These are phyloP conservation scores for Puccinia coronata DNA, from an alignment of 1,284 basidiomycete genomes.

Conservation along the genomic window DNA sequence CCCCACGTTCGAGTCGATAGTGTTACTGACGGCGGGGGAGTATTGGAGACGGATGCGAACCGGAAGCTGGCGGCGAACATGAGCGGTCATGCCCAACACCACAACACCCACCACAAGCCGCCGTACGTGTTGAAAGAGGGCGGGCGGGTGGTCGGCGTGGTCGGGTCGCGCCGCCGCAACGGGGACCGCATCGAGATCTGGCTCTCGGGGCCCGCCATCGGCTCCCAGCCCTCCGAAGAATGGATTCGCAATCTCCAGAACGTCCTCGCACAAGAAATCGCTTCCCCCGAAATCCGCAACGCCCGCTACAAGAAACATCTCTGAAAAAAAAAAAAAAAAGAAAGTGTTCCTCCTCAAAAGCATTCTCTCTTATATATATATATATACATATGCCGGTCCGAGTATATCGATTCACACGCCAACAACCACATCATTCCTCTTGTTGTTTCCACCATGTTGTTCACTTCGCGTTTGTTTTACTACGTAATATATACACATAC, in stretches of 20 bases:
- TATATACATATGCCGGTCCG: too few species aligned
- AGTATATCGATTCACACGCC: too few species aligned
- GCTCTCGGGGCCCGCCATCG: constrained; percentile 16
- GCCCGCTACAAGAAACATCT: constrained; percentile 43
- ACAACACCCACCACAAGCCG: too few species aligned
- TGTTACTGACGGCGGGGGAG: constrained; percentile 44
- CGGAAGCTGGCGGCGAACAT: neutral
- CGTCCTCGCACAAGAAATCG: constrained; percentile 16
- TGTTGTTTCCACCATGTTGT: too few species aligned
- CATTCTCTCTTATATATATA: too few species aligned
- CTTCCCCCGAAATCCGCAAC: neutral
- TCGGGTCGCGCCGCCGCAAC: constrained; percentile 21
- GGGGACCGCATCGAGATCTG: constrained; percentile 47
- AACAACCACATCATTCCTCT: too few species aligned
- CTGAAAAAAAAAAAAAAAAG: too few species aligned
- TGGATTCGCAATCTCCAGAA: constrained; percentile 35
- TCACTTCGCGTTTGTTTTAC: too few species aligned
- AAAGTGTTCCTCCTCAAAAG: too few species aligned
- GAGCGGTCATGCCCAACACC: neutral
- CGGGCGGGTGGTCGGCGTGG: constrained; percentile 33
- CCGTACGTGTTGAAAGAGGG: neutral
- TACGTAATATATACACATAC: too few species aligned
- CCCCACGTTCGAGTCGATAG: constrained; percentile 39
- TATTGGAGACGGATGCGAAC: constrained; percentile 42
- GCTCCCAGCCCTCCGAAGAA: constrained; percentile 11